phyloP scores from a whole-genome alignment of 345 rosid genomes.

The Ricinus communis region DNA sequence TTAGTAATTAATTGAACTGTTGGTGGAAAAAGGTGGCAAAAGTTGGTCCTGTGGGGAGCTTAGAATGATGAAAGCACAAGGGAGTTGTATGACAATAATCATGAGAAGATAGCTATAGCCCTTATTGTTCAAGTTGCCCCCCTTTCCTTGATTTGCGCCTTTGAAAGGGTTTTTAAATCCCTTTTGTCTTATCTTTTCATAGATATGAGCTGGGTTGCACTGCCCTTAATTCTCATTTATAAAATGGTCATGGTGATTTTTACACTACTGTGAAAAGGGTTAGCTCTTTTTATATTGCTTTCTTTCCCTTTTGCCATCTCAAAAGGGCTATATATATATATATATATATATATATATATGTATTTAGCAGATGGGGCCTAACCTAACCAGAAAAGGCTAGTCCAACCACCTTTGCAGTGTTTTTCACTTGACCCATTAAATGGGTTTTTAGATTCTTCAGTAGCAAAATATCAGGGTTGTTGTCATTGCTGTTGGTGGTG shows the following conservation, averaged over 20 bases:
- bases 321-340: not conserved
- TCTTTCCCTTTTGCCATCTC: no score
- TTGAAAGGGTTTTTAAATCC: conserved; percentile 16
- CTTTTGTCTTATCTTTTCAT: not conserved
- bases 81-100: conserved; percentile 11
- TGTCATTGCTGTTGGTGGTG: not conserved
- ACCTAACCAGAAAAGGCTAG: conserved; percentile 1
- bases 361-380: conserved; percentile 8
- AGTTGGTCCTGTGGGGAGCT: not conserved
- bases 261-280: no score
- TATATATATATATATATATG: no score
- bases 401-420: conserved; percentile 9
- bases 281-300: no score
- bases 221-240: not conserved
- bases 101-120: conserved; percentile 11
- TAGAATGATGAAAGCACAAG: conserved; percentile 24
- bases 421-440: conserved; percentile 9
- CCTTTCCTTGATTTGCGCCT: conserved; percentile 47
- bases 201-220: conserved; percentile 44
- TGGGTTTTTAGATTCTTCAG: not conserved
- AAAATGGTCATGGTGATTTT: conserved; percentile 21
- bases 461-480: not conserved
- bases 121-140: conserved; percentile 1
- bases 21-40: not conserved
- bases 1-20: not conserved